Conservation (phyloP, 371 early-diverging fungal genomes). For the Coemansia sp. region DNA sequence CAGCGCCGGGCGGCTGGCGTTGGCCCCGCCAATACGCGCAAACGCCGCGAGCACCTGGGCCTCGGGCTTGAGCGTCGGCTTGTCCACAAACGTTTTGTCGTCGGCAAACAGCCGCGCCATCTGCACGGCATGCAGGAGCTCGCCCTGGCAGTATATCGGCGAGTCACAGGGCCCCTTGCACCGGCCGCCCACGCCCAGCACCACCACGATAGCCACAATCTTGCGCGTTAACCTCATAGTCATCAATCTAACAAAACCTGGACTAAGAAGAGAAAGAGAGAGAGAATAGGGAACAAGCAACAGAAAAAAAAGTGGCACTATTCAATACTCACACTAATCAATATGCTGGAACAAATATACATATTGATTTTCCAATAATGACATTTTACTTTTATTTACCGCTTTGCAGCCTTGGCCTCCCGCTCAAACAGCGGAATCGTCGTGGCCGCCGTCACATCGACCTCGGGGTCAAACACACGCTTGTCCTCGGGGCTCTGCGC, state of each 20-base stretch:
- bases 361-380: neutral
- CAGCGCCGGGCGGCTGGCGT: slow-evolving; percentile 54
- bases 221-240: neutral
- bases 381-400: neutral
- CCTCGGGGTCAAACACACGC: slow-evolving; percentile 2
- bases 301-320: no score
- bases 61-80: slow-evolving; percentile 63
- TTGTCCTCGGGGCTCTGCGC: neutral
- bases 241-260: neutral
- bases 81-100: slow-evolving; percentile 67
- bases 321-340: no score
- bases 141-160: slow-evolving; percentile 70
- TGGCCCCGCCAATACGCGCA: slow-evolving; percentile 51
- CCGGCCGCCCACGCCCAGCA: neutral
- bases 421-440: neutral
- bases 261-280: neutral
- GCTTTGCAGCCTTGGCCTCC: neutral
- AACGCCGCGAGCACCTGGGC: slow-evolving; percentile 59
- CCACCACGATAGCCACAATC: neutral
- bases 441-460: neutral
- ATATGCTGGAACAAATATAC: no score
- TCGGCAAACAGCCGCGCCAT: slow-evolving; percentile 61
- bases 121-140: slow-evolving; percentile 62
- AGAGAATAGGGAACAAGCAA: neutral
- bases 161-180: slow-evolving; percentile 55